Evolutionary conservation across 2,329 filamentous ascomycete genomes (phyloP), one percentile per base, ranked within the genome.

Genomic region (Zelopaecilomyces penicillatus): DNA sequence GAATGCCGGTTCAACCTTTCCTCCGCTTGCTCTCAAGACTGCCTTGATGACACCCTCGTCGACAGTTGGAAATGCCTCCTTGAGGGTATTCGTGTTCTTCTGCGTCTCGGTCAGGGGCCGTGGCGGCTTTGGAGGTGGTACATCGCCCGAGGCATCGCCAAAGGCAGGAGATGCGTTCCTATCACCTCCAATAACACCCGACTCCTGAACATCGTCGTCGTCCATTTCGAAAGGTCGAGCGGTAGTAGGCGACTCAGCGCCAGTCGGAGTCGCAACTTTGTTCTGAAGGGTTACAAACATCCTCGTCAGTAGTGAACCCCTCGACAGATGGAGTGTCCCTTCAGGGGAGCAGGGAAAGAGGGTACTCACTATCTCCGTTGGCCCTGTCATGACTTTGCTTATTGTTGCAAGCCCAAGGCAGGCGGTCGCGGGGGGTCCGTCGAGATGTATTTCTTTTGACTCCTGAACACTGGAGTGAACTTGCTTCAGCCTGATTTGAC

Each of bases 1-100:
- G 69, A 98, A 98, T 10, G 93, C 91, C 30, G 88, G 86, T 65
- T 98, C 93, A 39, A 97, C 82, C 57, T 84, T 81, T 48, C 90
- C 91, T 47, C 82, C 76, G 63, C 93, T 97, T 10, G 93, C 93
- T 27, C 78, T 75, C 52, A 98, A 69, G 1, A 98, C 85, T 30
- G 93, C 93, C 65, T 83, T 95, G 64, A 98, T 78, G 39, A 98
- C 85, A 37, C 80, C 65, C 6, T 69, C 62, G 43, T 98, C 93
- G 49, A 96, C 86, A 44, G 71, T 76, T 0, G 93, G 93, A 57
- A 98, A 98, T 0, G 93, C 93, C 65, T 98, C 93, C 63, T 87
- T 91, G 45, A 98, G 73, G 4, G 89, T 96, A 56, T 80, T 78
- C 65, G 91, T 85, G 39, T 88, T 89, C 69, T 95, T 85, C 65